These are phyloP conservation scores for Bipolaris gigantea DNA, from an alignment of 2,329 filamentous ascomycete genomes.

Conservation along the genomic window DNA sequence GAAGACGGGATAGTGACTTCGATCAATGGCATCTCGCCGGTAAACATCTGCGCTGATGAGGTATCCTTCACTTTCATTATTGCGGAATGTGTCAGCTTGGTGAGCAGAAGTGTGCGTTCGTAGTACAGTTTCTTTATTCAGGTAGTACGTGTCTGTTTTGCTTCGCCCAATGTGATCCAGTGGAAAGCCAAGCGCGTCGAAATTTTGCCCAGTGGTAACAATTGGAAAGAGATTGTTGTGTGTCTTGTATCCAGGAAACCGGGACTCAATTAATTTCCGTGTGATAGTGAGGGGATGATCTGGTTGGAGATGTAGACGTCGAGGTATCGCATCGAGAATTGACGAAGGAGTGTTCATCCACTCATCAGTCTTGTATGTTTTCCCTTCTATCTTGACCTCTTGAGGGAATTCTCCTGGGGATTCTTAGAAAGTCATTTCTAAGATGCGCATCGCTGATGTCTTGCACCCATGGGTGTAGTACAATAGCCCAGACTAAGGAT, in stretches of 20 bases:
- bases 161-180: conserved; percentile 83
- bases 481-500: neutral
- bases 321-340: conserved; percentile 73
- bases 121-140: conserved; percentile 81
- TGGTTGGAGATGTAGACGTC: conserved; percentile 83
- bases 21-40: conserved; percentile 89
- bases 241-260: conserved; percentile 76
- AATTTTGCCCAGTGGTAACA: conserved; percentile 84
- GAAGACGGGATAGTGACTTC: conserved; percentile 94
- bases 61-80: conserved; percentile 74
- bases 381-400: conserved; percentile 62
- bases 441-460: neutral
- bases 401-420: conserved; percentile 23
- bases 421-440: conserved; percentile 12
- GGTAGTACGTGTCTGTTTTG: conserved; percentile 91
- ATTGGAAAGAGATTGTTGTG: conserved; percentile 81
- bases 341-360: conserved; percentile 84
- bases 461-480: neutral
- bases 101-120: conserved; percentile 95
- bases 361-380: conserved; percentile 67
- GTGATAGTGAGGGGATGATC: conserved; percentile 92
- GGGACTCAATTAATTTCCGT: conserved; percentile 85
- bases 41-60: conserved; percentile 95
- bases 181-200: conserved; percentile 94
- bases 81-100: conserved; percentile 78